Percentiles rank a stretch among this genome's conserved stretches.
Evolutionary conservation across 768 basidiomycete species (phyloP).

Genomic region (Dacryopinax primogenitus): DNA sequence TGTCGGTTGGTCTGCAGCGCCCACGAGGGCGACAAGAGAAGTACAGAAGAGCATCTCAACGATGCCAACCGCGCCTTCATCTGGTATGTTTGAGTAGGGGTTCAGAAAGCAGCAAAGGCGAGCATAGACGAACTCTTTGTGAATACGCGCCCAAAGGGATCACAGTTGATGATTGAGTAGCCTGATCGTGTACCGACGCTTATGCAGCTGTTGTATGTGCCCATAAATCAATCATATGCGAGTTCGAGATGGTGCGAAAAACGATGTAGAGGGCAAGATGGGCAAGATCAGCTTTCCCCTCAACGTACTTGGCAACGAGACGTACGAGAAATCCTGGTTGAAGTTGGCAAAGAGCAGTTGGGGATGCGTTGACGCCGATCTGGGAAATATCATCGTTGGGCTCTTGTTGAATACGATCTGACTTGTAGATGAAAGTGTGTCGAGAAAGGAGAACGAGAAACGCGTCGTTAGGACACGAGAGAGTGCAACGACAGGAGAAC

Average conservation of each 20-base stretch:
- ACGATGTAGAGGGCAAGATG: neutral
- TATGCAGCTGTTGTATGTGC: conserved; percentile 53
- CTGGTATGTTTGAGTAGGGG: conserved; percentile 29
- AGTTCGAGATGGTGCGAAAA: no score
- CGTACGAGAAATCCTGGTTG: conserved; percentile 94
- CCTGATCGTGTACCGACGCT: conserved; percentile 91
- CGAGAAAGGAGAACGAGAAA: no score
- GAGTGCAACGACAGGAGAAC: no score
- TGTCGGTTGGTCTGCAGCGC: conserved; percentile 82
- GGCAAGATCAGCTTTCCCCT: no score
- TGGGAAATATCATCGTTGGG: neutral
- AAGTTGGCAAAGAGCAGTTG: conserved; percentile 78
- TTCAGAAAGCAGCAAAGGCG: neutral
- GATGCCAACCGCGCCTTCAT: conserved; percentile 87
- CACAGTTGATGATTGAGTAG: conserved; percentile 95
- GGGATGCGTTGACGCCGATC: conserved; percentile 16
- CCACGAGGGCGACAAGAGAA: conserved; percentile 90
- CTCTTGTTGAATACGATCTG: no score
- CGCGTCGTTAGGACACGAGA: no score
- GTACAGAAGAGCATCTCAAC: conserved; percentile 99
- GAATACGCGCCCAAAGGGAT: conserved; percentile 92
- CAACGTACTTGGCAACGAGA: no score
- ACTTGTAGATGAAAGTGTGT: no score
- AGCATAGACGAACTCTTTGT: conserved; percentile 61
- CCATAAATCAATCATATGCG: neutral